Conservation (phyloP, 2,329 filamentous ascomycete genomes). For the Domatiomyces globalis region DNA sequence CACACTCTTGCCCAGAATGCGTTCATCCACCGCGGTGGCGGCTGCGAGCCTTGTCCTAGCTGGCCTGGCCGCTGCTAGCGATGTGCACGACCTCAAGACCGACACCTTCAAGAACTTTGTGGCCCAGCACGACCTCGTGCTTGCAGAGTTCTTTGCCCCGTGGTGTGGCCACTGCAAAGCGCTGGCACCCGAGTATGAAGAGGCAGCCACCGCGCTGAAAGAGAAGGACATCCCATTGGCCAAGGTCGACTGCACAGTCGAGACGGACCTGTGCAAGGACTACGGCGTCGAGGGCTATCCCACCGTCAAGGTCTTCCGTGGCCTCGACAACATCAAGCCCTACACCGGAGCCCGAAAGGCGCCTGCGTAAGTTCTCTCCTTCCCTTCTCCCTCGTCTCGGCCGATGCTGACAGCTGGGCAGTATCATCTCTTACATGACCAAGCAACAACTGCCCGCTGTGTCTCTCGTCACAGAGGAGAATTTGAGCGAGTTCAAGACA, state of each 20-base stretch:
- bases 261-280: slow-evolving; percentile 77
- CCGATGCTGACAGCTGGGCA: slow-evolving; percentile 21
- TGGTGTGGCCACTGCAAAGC: slow-evolving; percentile 99
- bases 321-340: slow-evolving; percentile 61
- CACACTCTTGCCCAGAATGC: neutral
- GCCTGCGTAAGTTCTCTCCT: slow-evolving; percentile 38
- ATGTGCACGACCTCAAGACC: slow-evolving; percentile 72
- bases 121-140: slow-evolving; percentile 70
- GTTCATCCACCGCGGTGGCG: neutral
- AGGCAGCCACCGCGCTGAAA: slow-evolving; percentile 35
- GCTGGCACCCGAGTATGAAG: slow-evolving; percentile 48
- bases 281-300: slow-evolving; percentile 95
- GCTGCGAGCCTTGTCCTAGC: slow-evolving; percentile 19
- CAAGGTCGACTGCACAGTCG: slow-evolving; percentile 73
- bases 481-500: slow-evolving; percentile 89
- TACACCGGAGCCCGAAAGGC: slow-evolving; percentile 88
- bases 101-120: slow-evolving; percentile 81
- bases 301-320: slow-evolving; percentile 97
- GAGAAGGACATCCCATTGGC: slow-evolving; percentile 35
- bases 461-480: slow-evolving; percentile 65
- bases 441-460: slow-evolving; percentile 95
- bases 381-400: neutral
- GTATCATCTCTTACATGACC: slow-evolving; percentile 77
- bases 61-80: slow-evolving; percentile 40
- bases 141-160: slow-evolving; percentile 94